Percentiles rank a stretch among this genome's conserved stretches.
Conservation (phyloP, 2,329 filamentous ascomycete genomes). For the Aspergillus sp. region DNA sequence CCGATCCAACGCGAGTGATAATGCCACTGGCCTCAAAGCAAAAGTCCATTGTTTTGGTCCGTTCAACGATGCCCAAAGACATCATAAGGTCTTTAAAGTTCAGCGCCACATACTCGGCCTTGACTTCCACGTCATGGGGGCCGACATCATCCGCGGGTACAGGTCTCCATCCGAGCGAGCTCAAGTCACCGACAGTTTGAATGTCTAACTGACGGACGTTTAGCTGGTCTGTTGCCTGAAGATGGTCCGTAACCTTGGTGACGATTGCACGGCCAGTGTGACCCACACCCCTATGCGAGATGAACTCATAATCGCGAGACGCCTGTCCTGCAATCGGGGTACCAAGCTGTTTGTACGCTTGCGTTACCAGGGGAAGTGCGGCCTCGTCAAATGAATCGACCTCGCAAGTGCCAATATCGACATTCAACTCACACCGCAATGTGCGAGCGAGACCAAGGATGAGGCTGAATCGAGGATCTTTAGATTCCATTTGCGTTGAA, state of each 20-base stretch:
- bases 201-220: background rate
- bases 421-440: constrained; percentile 20
- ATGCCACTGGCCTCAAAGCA: background rate
- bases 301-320: constrained; percentile 26
- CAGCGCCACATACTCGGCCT: constrained; percentile 2
- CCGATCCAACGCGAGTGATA: background rate
- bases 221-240: background rate
- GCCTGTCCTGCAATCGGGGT: background rate
- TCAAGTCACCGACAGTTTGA: background rate
- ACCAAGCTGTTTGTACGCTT: background rate
- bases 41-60: constrained; percentile 1
- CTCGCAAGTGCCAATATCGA: constrained; percentile 23
- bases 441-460: constrained; percentile 21
- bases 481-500: constrained; percentile 16
- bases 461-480: constrained; percentile 20
- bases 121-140: constrained; percentile 3
- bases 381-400: constrained; percentile 14
- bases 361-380: background rate
- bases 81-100: constrained; percentile 16
- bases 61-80: constrained; percentile 3
- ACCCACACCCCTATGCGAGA: constrained; percentile 18
- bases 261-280: constrained; percentile 16
- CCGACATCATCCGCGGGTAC: background rate
- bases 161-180: background rate
- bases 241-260: background rate